Percentiles rank a stretch among this genome's conserved stretches.
Evolutionary conservation across 2,329 filamentous ascomycete genomes (phyloP).

Genomic region (Sarocladiaceae sp.): DNA sequence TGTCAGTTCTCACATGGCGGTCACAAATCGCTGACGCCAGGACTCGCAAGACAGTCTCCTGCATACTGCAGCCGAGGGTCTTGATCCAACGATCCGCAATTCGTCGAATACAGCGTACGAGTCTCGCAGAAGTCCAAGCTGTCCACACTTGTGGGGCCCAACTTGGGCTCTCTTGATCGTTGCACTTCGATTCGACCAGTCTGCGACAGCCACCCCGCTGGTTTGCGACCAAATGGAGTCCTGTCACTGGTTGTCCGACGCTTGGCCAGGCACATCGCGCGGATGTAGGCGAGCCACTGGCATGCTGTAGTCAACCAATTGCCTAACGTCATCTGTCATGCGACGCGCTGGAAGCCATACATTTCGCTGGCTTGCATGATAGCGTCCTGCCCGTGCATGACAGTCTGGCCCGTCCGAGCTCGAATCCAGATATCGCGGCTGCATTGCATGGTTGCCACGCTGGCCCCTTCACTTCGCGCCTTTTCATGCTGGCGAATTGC

Average conservation of each 20-base stretch:
- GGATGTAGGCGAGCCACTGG: background rate
- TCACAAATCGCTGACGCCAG: background rate
- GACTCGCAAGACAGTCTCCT: background rate
- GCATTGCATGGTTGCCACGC: slow-evolving; percentile 8
- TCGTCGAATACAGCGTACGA: no score
- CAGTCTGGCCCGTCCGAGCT: background rate
- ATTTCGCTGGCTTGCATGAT: background rate
- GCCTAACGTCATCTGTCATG: background rate
- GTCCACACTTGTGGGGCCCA: no score
- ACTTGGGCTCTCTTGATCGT: no score
- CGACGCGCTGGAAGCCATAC: background rate
- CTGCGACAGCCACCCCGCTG: no score
- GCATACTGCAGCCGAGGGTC: background rate
- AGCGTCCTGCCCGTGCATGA: background rate
- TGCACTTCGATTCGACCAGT: no score
- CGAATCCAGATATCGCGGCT: background rate
- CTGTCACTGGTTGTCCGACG: background rate
- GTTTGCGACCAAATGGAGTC: background rate
- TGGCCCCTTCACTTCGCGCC: slow-evolving; percentile 1
- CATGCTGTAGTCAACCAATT: background rate
- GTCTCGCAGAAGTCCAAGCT: no score
- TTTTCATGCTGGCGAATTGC: slow-evolving; percentile 8
- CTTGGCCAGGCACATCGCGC: background rate
- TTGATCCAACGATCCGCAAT: no score
- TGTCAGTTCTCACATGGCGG: no score